Evolutionary conservation across 2,329 filamentous ascomycete genomes (phyloP).

Genomic region (Xylogone sp.): DNA sequence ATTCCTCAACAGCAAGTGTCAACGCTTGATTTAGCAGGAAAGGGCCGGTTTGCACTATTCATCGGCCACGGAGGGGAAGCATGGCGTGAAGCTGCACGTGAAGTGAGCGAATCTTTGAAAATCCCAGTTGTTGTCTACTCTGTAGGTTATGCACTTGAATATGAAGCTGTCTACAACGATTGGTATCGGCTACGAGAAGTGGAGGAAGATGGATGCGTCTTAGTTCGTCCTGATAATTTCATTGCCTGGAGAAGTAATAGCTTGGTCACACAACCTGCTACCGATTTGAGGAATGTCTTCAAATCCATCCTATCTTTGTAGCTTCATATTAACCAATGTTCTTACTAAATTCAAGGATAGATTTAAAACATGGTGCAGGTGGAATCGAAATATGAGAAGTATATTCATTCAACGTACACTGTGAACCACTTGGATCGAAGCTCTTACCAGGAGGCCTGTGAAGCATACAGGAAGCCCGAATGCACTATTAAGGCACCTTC

Average conservation of each 20-base stretch:
- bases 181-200: conserved; percentile 52
- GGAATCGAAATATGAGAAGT: no score
- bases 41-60: conserved; percentile 47
- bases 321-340: no score
- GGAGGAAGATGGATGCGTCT: conserved; percentile 52
- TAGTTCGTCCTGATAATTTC: conserved; percentile 52
- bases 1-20: conserved; percentile 43
- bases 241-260: conserved; percentile 18
- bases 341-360: no score
- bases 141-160: conserved; percentile 57
- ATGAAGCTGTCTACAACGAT: conserved; percentile 58
- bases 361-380: no score
- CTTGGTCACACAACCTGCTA: conserved; percentile 5
- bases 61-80: conserved; percentile 51
- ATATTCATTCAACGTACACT: no score
- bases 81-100: conserved; percentile 48
- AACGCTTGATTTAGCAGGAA: conserved; percentile 56
- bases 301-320: conserved; percentile 14
- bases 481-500: no score
- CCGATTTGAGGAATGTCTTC: conserved; percentile 12
- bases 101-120: conserved; percentile 34
- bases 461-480: no score
- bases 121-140: conserved; percentile 45
- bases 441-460: no score
- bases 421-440: no score